Evolutionary conservation across 116 monocot species (phyloP), one percentile per base, ranked within the genome.

Genomic region (Trichopus zeylanicus): DNA sequence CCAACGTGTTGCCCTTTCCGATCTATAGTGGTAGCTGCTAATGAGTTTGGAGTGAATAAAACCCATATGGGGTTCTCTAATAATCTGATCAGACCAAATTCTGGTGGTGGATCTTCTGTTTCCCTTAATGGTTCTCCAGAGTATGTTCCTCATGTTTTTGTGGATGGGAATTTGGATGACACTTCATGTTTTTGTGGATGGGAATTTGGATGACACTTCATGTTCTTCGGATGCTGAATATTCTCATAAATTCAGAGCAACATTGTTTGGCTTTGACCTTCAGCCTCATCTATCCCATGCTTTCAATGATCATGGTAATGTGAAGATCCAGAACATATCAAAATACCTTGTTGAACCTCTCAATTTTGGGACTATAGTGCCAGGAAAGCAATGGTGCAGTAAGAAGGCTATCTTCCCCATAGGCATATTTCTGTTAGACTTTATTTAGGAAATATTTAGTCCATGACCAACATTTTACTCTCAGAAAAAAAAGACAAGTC

Each of bases 361-460:
- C 46, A 59, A 69, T 21, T 58, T 76, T 57, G 94, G 94, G 63
- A 76, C 60, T 2, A 31, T 73, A 15, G 69, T 81, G 56, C 53
- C 56, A 30, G 78, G 86, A 39, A 82, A 81, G 48, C 38, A 67
- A 31, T 89, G 94, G 94, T 89, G 78, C 59, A 73, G 66, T 67
- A 70, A 32, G 48, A 46, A 89, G 73, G 75, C 89, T 23, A 94
- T 94, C 26, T 89, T 89, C 42, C 85, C 94, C 19, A 89, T 81
- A 73, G 94, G 94, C 86, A 73, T 15, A n/a, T 22, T 24, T 20
- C 22, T n/a, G n/a, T n/a, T 5, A 24, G 19, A 3, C 21, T 24
- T 6, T 49, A 20, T 22, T 8, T 22, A 22, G 49, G 22, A 22
- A 8, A 8, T 49, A 7, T 49, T 22, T 24, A 22, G 49, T 7